Evolutionary conservation across 495 filamentous ascomycete genomes (phyloP), one percentile per base, ranked within the genome.

Genomic region (Penicillium verhagenii): DNA sequence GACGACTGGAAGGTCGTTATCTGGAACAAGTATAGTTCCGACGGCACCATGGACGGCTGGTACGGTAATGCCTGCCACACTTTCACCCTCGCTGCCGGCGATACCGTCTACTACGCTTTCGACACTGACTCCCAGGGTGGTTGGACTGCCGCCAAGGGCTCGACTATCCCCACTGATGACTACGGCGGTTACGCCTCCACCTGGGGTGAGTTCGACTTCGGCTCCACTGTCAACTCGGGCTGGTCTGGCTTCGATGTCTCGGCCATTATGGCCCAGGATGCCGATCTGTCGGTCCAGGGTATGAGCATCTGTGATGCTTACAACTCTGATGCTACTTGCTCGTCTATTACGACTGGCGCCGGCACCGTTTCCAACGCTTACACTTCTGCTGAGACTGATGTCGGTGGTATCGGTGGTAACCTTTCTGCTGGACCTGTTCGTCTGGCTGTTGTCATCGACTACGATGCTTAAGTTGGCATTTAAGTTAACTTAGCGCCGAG

Each of bases 21-120:
- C 70, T 83, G 77, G 75, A 79, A 82, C 72, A 83, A 82, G 70
- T 67, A 65, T 49, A 77, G 71, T 28, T 56, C 62, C 6, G 68
- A 74, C 42, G 72, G 70, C 23, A 51, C 58, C 23, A 59, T 74
- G 56, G 55, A 65, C 46, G 70, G 77, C 45, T 79, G 71, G 63
- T 77, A 71, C 53, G 71, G 66, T 42, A 54, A 69, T 28, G 67
- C 72, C 42, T 71, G 70, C 25, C 54, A 78, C 33, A 70, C 50
- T 26, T 72, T 82, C 58, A 63, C 66, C 25, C 61, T 83, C 28
- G 48, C 62, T 25, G 49, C 73, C 50, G 76, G 76, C 7, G 70
- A 70, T 18, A 72, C 71, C 28, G 64, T 64, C 33, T 75, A 75
- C 61, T 70, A 79, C 37, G 78, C 77, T 39, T 70, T 83, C 59